Conservation (phyloP, 495 filamentous ascomycete species). For the Penicillium desertorum region DNA sequence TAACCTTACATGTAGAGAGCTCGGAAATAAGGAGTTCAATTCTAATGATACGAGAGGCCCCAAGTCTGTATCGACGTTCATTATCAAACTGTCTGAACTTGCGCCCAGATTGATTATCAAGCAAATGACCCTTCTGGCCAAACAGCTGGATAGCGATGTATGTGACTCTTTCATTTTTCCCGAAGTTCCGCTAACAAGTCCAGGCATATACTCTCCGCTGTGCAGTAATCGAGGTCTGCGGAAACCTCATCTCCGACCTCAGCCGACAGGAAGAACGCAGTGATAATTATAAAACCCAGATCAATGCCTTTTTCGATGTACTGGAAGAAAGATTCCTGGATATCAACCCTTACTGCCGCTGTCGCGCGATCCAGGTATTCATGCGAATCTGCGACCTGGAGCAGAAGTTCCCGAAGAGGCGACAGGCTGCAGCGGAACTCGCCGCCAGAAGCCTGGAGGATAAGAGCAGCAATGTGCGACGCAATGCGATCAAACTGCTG, state of each 20-base stretch:
- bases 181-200: background rate
- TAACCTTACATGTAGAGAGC: slow-evolving; percentile 57
- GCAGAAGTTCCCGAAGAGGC: slow-evolving; percentile 89
- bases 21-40: slow-evolving; percentile 97
- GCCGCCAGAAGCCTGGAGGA: slow-evolving; percentile 88
- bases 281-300: slow-evolving; percentile 88
- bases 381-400: slow-evolving; percentile 88
- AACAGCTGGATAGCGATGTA: slow-evolving; percentile 92
- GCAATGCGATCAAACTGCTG: slow-evolving; percentile 92
- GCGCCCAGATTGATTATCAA: slow-evolving; percentile 91
- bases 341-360: slow-evolving; percentile 94
- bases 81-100: slow-evolving; percentile 93
- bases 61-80: slow-evolving; percentile 97
- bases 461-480: slow-evolving; percentile 95
- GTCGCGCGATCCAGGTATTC: slow-evolving; percentile 88
- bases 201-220: slow-evolving; percentile 91
- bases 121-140: slow-evolving; percentile 91
- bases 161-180: background rate
- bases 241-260: slow-evolving; percentile 90
- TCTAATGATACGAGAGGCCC: slow-evolving; percentile 92
- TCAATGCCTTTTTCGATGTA: slow-evolving; percentile 95
- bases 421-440: slow-evolving; percentile 81
- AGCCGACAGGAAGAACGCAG: slow-evolving; percentile 86
- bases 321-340: slow-evolving; percentile 95
- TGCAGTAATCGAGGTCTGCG: slow-evolving; percentile 95